Percentiles rank a stretch among this genome's conserved stretches.
Conservation (phyloP, 139 green algal genomes). For the Picochlorum sp. region DNA sequence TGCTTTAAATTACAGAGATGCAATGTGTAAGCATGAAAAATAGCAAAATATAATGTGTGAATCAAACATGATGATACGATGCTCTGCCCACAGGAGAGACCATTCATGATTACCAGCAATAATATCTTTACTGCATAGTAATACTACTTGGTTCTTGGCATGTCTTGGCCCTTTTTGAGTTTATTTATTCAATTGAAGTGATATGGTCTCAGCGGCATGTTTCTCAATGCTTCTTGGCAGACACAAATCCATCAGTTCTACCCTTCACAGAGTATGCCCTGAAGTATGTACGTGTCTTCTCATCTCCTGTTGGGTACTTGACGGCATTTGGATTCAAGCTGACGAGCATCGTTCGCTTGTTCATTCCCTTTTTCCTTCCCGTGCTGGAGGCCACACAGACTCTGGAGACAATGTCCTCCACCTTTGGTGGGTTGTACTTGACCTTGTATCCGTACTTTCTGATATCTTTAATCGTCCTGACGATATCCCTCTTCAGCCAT, state of each 20-base stretch:
- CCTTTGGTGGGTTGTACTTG: constrained; percentile 1
- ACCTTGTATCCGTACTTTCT: neutral
- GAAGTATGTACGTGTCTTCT: neutral
- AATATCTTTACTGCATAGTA: no score
- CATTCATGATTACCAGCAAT: no score
- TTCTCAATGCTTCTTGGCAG: neutral
- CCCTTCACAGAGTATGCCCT: neutral
- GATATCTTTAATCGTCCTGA: neutral
- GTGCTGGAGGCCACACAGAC: neutral
- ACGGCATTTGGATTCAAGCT: neutral
- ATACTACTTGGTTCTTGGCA: no score
- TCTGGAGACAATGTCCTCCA: constrained; percentile 1
- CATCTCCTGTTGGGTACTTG: neutral
- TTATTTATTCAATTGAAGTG: no score
- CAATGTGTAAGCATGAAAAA: no score
- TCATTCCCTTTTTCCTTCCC: neutral
- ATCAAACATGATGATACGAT: no score
- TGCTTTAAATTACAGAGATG: no score
- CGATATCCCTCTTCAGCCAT: neutral
- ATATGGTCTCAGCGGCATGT: no score
- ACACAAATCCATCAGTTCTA: neutral
- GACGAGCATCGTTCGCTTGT: neutral
- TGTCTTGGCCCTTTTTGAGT: no score
- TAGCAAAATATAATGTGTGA: no score
- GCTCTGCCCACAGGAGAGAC: no score